A percentile compares a stretch with the other conserved stretches of the same genome.
phyloP scores from a whole-genome alignment of 2,329 filamentous ascomycete genomes.

The Fusarium cyanostomum region DNA sequence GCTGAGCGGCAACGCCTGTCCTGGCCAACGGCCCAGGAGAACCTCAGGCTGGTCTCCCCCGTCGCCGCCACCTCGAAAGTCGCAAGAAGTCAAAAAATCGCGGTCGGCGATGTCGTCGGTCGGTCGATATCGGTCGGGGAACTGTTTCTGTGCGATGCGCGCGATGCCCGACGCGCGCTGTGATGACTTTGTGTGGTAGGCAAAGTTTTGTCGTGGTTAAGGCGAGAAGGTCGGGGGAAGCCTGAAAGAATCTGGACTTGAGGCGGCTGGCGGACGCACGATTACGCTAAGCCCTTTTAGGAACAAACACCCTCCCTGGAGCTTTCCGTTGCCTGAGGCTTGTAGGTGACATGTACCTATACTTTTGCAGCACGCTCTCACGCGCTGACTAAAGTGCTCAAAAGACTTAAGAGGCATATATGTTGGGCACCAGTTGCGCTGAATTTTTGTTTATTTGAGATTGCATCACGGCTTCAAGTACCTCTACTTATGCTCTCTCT shows the following conservation, averaged over 20 bases:
- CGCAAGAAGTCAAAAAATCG: slow-evolving; percentile 50
- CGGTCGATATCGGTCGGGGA: slow-evolving; percentile 39
- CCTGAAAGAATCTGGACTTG: slow-evolving; percentile 57
- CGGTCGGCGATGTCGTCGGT: slow-evolving; percentile 48
- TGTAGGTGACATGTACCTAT: slow-evolving; percentile 9
- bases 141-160: slow-evolving; percentile 48
- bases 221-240: slow-evolving; percentile 51
- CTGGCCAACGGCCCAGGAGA: slow-evolving; percentile 59
- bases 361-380: slow-evolving; percentile 29
- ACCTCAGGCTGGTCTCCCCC: slow-evolving; percentile 56
- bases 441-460: slow-evolving; percentile 18
- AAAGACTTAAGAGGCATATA: neutral
- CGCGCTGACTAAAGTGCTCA: slow-evolving; percentile 37
- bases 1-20: slow-evolving; percentile 54
- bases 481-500: slow-evolving; percentile 20
- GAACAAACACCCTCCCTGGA: slow-evolving; percentile 8
- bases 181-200: slow-evolving; percentile 53
- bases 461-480: slow-evolving; percentile 23
- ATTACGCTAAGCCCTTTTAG: slow-evolving; percentile 35
- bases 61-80: slow-evolving; percentile 56
- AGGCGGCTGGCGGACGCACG: slow-evolving; percentile 49
- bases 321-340: slow-evolving; percentile 41
- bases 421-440: slow-evolving; percentile 2
- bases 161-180: slow-evolving; percentile 64
- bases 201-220: slow-evolving; percentile 58